A percentile compares a stretch with the other conserved stretches of the same genome.
Conservation (phyloP, 768 basidiomycete genomes). For the Cystoderma amianthinum region DNA sequence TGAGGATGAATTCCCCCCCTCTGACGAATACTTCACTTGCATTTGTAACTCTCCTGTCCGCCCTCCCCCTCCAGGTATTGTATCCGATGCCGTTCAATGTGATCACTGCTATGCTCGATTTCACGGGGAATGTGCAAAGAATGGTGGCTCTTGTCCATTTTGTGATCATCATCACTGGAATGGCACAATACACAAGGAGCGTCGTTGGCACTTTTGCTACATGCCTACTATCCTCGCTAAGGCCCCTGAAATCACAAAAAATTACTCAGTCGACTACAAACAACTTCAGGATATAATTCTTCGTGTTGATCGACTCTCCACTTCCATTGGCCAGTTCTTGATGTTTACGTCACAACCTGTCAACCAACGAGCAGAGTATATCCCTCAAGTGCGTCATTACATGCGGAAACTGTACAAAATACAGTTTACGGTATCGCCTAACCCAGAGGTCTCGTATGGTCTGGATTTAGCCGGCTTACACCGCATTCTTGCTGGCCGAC, state of each 20-base stretch:
- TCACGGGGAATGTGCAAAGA: constrained; percentile 78
- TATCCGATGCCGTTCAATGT: constrained; percentile 84
- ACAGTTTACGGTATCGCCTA: constrained; percentile 82
- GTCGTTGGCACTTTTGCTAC: constrained; percentile 80
- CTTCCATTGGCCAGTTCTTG: constrained; percentile 75
- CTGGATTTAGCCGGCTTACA: constrained; percentile 79
- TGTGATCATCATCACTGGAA: constrained; percentile 93
- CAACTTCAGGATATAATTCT: constrained; percentile 77
- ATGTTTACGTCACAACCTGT: constrained; percentile 60
- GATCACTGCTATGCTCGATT: constrained; percentile 86
- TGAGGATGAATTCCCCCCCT: constrained; percentile 74
- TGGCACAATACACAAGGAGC: constrained; percentile 74
- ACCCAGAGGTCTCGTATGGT: constrained; percentile 74
- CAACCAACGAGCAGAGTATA: constrained; percentile 71
- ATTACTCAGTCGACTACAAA: constrained; percentile 77
- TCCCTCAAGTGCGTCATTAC: constrained; percentile 81
- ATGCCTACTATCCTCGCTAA: constrained; percentile 61
- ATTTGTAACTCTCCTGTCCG: constrained; percentile 74
- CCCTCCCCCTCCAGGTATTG: constrained; percentile 67
- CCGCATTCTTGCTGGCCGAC: constrained; percentile 69
- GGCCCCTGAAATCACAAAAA: constrained; percentile 74
- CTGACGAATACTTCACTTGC: constrained; percentile 79
- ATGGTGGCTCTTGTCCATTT: constrained; percentile 89
- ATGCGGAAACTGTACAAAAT: constrained; percentile 89
- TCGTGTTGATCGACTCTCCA: constrained; percentile 68